phyloP scores from a whole-genome alignment of 2,329 filamentous ascomycete genomes.

The Rasamsonia emersonii region DNA sequence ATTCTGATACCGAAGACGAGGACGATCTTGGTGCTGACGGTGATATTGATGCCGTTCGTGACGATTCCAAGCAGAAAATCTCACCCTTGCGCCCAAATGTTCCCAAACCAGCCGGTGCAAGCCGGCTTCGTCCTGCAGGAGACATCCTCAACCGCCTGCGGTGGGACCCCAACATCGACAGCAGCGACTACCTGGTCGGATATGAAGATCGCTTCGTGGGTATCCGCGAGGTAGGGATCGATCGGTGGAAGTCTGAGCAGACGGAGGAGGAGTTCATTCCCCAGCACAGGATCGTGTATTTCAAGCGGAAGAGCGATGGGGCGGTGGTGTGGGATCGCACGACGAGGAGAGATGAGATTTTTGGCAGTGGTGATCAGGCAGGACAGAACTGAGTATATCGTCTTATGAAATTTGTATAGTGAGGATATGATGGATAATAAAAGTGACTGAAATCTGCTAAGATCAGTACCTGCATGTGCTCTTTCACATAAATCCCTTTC shows the following conservation, averaged over 20 bases:
- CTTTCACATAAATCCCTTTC: no score
- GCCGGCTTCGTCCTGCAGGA: conserved; percentile 11
- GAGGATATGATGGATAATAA: not conserved
- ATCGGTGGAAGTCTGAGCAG: conserved; percentile 45
- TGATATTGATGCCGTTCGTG: not conserved
- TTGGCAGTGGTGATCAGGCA: conserved; percentile 29
- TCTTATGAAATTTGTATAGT: no score
- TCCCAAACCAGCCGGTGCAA: conserved; percentile 3
- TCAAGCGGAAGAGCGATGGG: conserved; percentile 32
- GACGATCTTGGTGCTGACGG: not conserved
- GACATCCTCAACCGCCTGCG: conserved; percentile 43
- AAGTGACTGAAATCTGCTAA: no score
- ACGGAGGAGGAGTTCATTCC: conserved; percentile 51
- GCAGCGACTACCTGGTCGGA: conserved; percentile 41
- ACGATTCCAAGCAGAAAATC: not conserved
- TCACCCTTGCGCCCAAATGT: no score
- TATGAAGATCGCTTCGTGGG: conserved; percentile 48
- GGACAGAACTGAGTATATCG: not conserved
- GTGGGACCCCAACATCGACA: conserved; percentile 41
- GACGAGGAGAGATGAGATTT: conserved; percentile 39
- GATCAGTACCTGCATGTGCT: no score
- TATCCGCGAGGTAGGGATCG: conserved; percentile 38
- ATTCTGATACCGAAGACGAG: conserved; percentile 5
- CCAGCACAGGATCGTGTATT: conserved; percentile 45
- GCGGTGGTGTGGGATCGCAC: conserved; percentile 45